A percentile compares a stretch with the other conserved stretches of the same genome.
These are phyloP conservation scores for Geotrichum australiense DNA, from an alignment of 1,139 yeast species.

Conservation along the genomic window DNA sequence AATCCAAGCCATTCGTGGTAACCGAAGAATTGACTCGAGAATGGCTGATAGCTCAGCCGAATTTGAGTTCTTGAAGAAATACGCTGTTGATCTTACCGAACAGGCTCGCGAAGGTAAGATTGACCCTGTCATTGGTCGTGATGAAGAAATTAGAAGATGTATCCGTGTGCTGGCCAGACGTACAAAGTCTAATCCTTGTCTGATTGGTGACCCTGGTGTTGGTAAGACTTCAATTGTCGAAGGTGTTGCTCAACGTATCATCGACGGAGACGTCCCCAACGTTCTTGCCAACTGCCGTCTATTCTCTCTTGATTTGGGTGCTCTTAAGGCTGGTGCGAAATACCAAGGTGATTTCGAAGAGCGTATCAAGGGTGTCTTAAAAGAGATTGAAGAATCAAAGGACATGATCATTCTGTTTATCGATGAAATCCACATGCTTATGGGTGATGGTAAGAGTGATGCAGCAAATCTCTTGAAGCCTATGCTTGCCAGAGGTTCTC, in stretches of 20 bases:
- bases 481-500: constrained; percentile 90
- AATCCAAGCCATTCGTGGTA: constrained; percentile 81
- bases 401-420: constrained; percentile 83
- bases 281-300: constrained; percentile 73
- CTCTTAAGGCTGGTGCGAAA: constrained; percentile 97
- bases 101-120: constrained; percentile 89
- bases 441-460: constrained; percentile 94
- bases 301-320: constrained; percentile 87
- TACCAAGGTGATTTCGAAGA: constrained; percentile 99
- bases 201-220: constrained; percentile 98
- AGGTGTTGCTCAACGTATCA: constrained; percentile 96
- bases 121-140: constrained; percentile 98
- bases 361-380: constrained; percentile 90
- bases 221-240: constrained; percentile 98
- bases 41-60: constrained; percentile 86
- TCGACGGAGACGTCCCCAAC: constrained; percentile 91
- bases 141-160: constrained; percentile 93
- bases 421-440: constrained; percentile 96
- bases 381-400: constrained; percentile 84
- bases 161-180: constrained; percentile 92
- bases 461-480: constrained; percentile 97
- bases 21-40: constrained; percentile 85
- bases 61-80: constrained; percentile 77
- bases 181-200: constrained; percentile 91
- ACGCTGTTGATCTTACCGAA: constrained; percentile 89